Base-by-base conservation (phyloP, 352 stramenopile genomes). In the Phytopythium ostracodes region DNA sequence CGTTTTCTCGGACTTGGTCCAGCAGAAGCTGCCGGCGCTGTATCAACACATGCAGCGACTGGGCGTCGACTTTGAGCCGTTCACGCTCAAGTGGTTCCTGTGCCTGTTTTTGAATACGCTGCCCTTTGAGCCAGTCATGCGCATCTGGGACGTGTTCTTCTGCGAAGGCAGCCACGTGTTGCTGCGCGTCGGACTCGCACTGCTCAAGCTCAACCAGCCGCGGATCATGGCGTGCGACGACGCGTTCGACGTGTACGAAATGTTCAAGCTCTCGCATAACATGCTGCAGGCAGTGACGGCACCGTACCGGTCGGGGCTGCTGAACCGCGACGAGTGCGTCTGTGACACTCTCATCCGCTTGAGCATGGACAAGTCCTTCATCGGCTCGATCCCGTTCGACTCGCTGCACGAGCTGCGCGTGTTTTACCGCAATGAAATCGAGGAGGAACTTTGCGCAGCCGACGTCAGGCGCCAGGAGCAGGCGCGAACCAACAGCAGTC, bases 91-190 rank as follows among this genome's bases (percentile, higher is more conserved):
- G 66, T 98, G 91, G 91, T 98, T 97, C 47, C 65, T 98, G 0
- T 98, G 91, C 68, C 64, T 96, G 4, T 98, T 97, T 71, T 70
- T 98, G n/a, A 97, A 97, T 65, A 95, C 89, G 27, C 67, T 98
- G 20, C 87, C 87, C 18, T 87, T 97, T 40, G 88, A 96, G 49
- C 85, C 84, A 0, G 88, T 90, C n/a, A 73, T 97, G 70, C 80
- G 90, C 10, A 83, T 97, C 53, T 97, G 90, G 90, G 90, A 97
- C 56, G 66, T 92, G 29, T 94, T 96, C 53, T 96, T 97, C 42
- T 93, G 88, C 55, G 88, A 97, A 68, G 88, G 91, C 20, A 90
- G 76, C 58, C 92, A 97, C 50, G 87, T 96, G 22, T 72, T 98
- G 43, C 73, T 97, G 35, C 84, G 91, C 33, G 72, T 96, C 31